Evolutionary conservation across 1,139 yeast genomes (phyloP).

Genomic region (Schwanniomyces etchellsii): DNA sequence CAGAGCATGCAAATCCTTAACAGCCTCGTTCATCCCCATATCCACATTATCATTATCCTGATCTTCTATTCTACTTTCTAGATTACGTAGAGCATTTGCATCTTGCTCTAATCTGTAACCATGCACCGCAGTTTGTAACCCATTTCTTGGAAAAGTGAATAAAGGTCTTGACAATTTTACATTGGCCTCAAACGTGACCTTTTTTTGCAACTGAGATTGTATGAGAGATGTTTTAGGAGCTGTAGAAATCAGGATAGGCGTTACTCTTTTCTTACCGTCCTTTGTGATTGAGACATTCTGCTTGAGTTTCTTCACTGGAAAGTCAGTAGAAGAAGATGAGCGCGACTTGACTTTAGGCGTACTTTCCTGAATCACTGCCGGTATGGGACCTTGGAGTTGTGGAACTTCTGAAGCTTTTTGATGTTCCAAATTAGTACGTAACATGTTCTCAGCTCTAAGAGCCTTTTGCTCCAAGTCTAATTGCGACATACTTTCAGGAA

Average conservation of each 20-base stretch:
- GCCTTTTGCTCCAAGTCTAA: slow-evolving; percentile 65
- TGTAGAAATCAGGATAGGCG: slow-evolving; percentile 72
- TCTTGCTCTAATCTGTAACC: slow-evolving; percentile 25
- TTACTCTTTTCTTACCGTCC: slow-evolving; percentile 80
- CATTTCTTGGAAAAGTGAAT: slow-evolving; percentile 41
- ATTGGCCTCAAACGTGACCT: slow-evolving; percentile 12
- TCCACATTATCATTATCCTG: slow-evolving; percentile 41
- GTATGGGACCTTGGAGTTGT: slow-evolving; percentile 2
- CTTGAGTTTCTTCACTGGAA: slow-evolving; percentile 13
- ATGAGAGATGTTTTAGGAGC: slow-evolving; percentile 23
- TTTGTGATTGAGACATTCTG: slow-evolving; percentile 54
- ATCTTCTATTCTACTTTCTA: slow-evolving; percentile 19
- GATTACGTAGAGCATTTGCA: slow-evolving; percentile 7
- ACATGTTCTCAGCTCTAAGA: slow-evolving; percentile 1
- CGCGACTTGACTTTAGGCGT: slow-evolving; percentile 4
- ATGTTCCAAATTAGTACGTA: slow-evolving; percentile 1
- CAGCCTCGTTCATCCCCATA: slow-evolving; percentile 22
- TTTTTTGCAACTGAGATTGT: slow-evolving; percentile 5
- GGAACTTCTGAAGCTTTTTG: slow-evolving; percentile 3
- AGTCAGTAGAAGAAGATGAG: slow-evolving; percentile 7
- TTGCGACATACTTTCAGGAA: slow-evolving; percentile 85
- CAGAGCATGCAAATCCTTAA: slow-evolving; percentile 5
- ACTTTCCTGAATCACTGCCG: slow-evolving; percentile 4
- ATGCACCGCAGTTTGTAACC: slow-evolving; percentile 43
- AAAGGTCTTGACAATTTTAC: slow-evolving; percentile 36